phyloP scores from a whole-genome alignment of 1,284 basidiomycete genomes.

The Spongispora temasekensis region DNA sequence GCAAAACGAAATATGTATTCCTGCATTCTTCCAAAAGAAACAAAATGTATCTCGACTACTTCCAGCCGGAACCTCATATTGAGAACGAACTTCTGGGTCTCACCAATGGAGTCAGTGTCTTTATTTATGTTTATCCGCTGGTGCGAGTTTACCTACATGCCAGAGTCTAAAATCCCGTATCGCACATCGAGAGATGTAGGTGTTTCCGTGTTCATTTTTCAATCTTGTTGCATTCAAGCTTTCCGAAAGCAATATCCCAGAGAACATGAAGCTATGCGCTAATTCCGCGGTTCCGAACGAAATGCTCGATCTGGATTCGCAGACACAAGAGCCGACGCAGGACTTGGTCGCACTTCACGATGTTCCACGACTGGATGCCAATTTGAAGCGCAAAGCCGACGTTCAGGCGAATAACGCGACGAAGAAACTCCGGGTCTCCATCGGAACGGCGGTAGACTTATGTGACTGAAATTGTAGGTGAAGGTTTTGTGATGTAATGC shows the following conservation, averaged over 20 bases:
- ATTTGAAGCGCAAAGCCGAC: conserved; percentile 35
- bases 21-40: conserved; percentile 46
- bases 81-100: conserved; percentile 63
- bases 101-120: conserved; percentile 50
- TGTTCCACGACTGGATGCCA: conserved; percentile 16
- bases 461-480: conserved; percentile 57
- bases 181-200: conserved; percentile 32
- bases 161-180: conserved; percentile 11
- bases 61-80: conserved; percentile 57
- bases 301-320: conserved; percentile 30
- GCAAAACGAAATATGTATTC: conserved; percentile 61
- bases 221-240: background rate
- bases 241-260: conserved; percentile 6
- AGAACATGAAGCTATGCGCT: background rate
- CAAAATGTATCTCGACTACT: conserved; percentile 62
- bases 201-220: background rate
- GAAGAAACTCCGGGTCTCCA: conserved; percentile 59
- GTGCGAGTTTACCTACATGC: conserved; percentile 4
- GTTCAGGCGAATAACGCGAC: conserved; percentile 29
- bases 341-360: conserved; percentile 13
- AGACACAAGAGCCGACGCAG: conserved; percentile 59
- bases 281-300: background rate
- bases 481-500: no score
- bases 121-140: background rate
- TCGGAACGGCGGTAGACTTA: conserved; percentile 55